phyloP scores from a whole-genome alignment of 768 basidiomycete species.

The Termitomyces sp. region DNA sequence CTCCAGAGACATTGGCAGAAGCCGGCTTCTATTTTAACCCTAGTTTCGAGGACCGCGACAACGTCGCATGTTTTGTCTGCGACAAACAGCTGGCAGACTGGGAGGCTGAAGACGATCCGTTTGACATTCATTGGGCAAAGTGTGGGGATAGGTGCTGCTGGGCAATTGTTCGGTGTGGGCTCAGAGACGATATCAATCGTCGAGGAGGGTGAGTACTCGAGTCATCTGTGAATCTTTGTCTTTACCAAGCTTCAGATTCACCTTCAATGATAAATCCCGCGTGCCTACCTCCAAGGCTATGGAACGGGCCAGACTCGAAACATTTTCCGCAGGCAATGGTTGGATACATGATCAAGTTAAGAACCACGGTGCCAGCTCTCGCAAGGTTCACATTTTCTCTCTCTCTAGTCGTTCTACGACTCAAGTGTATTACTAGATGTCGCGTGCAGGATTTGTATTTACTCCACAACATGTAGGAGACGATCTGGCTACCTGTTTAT shows the following conservation, averaged over 20 bases:
- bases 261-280: conserved; percentile 54
- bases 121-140: conserved; percentile 75
- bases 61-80: conserved; percentile 83
- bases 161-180: conserved; percentile 76
- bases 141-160: conserved; percentile 67
- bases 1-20: conserved; percentile 70
- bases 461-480: conserved; percentile 65
- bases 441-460: conserved; percentile 84
- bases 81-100: conserved; percentile 80
- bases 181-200: conserved; percentile 53
- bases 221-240: not conserved
- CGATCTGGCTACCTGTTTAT: conserved; percentile 83
- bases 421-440: conserved; percentile 55
- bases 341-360: conserved; percentile 69
- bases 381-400: conserved; percentile 44
- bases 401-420: not conserved
- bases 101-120: conserved; percentile 84
- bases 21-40: conserved; percentile 90
- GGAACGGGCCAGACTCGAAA: conserved; percentile 69
- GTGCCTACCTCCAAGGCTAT: conserved; percentile 65
- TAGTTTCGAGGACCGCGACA: conserved; percentile 62
- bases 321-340: conserved; percentile 49
- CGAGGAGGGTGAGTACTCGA: conserved; percentile 44
- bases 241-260: conserved; percentile 41
- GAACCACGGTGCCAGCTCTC: conserved; percentile 68